Conservation (phyloP, 1,284 basidiomycete species). For the Fomitopsis schrenkii region DNA sequence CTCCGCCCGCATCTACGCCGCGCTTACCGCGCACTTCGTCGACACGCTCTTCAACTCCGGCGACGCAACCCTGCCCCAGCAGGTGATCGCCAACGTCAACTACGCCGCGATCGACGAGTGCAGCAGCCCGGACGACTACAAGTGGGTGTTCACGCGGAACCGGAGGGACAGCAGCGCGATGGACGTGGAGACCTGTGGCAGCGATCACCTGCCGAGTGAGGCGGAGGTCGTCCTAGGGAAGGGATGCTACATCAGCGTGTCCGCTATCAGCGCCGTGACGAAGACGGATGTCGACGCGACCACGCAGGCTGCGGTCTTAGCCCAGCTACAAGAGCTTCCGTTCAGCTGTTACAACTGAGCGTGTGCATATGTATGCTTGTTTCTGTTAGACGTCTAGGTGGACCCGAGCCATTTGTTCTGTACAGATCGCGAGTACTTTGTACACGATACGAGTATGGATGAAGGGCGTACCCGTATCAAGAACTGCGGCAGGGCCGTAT, state of each 20-base stretch:
- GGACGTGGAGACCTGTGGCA: constrained; percentile 42
- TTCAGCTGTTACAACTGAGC: constrained; percentile 2
- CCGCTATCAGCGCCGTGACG: constrained; percentile 38
- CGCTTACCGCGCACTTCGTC: constrained; percentile 38
- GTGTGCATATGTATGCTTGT: no score
- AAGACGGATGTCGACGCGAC: constrained; percentile 41
- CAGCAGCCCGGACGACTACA: constrained; percentile 31
- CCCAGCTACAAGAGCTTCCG: constrained; percentile 22
- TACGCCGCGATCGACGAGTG: constrained; percentile 41
- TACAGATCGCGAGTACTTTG: no score
- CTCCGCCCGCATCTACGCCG: constrained; percentile 39
- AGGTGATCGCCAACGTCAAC: constrained; percentile 48
- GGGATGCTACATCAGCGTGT: constrained; percentile 43
- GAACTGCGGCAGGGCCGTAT: no score
- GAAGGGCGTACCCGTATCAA: no score
- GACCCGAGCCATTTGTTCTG: no score
- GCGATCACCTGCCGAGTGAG: constrained; percentile 38
- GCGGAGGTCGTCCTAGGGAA: constrained; percentile 28
- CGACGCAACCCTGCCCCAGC: constrained; percentile 37
- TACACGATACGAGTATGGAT: no score
- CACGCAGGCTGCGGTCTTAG: constrained; percentile 37
- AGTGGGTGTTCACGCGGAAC: constrained; percentile 45
- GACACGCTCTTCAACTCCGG: constrained; percentile 29
- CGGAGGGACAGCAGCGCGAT: constrained; percentile 26
- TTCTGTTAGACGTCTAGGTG: no score